Evolutionary conservation across 805 yeast species (phyloP).

Genomic region (Wickerhamomyces bovis): DNA sequence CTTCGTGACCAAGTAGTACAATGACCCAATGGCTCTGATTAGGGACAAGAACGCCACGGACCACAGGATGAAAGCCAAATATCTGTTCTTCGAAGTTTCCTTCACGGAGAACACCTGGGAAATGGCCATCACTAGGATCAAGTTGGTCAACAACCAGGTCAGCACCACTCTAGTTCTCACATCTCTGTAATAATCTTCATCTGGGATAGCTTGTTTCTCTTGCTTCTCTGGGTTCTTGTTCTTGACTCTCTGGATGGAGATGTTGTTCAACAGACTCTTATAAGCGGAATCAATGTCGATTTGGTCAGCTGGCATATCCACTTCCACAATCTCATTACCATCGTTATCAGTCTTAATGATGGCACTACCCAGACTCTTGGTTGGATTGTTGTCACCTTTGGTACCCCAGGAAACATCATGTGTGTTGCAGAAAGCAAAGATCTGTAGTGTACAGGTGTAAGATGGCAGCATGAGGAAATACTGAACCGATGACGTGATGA

Average conservation of each 20-base stretch:
- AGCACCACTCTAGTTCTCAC: constrained; percentile 94
- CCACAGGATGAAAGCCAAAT: constrained; percentile 84
- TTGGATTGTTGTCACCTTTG: constrained; percentile 81
- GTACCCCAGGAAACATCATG: constrained; percentile 99
- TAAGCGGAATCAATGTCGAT: constrained; percentile 78
- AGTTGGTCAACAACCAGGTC: constrained; percentile 83
- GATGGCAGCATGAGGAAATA: constrained; percentile 88
- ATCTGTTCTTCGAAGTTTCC: constrained; percentile 61
- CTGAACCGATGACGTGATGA: constrained; percentile 79
- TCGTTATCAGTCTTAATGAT: constrained; percentile 64
- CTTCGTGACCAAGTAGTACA: constrained; percentile 50
- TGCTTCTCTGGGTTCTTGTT: constrained; percentile 41
- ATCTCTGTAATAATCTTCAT: constrained; percentile 88
- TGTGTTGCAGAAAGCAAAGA: constrained; percentile 95
- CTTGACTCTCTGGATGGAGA: constrained; percentile 63
- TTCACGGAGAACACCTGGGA: constrained; percentile 74
- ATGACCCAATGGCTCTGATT: constrained; percentile 79
- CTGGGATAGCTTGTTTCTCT: constrained; percentile 33
- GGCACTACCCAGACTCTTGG: constrained; percentile 66
- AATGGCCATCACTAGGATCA: constrained; percentile 79
- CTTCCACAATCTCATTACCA: constrained; percentile 74
- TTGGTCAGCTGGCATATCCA: constrained; percentile 65
- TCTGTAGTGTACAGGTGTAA: constrained; percentile 86
- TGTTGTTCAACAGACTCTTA: constrained; percentile 64
- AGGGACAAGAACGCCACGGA: constrained; percentile 81